Percentiles rank a stretch among this genome's conserved stretches.
phyloP scores from a whole-genome alignment of 495 filamentous ascomycete species.

The Podospora australis region DNA sequence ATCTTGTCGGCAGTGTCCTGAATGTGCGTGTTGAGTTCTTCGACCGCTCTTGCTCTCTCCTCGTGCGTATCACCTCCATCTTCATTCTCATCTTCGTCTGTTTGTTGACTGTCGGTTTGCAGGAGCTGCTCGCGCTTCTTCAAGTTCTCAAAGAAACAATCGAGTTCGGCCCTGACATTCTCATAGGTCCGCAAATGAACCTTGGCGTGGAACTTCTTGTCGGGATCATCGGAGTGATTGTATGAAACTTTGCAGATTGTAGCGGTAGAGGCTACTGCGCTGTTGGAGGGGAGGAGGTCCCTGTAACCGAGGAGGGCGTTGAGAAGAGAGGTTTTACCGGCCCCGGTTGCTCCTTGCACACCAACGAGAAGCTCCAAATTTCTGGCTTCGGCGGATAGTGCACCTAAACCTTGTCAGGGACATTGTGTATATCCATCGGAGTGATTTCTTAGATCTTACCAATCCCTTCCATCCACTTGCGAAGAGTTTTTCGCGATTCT shows the following conservation, averaged over 20 bases:
- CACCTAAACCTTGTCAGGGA: too few species aligned
- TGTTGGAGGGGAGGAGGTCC: constrained; percentile 18
- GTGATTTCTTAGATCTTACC: too few species aligned
- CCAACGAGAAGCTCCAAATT: constrained; percentile 16
- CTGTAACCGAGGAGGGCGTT: constrained; percentile 21
- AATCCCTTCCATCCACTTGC: too few species aligned
- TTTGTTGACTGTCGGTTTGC: neutral
- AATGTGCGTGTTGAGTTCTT: constrained; percentile 1
- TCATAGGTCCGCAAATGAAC: constrained; percentile 8
- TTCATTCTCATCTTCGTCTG: neutral
- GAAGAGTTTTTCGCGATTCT: too few species aligned
- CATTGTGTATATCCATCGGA: too few species aligned
- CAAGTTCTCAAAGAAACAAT: constrained; percentile 11
- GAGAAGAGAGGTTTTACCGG: constrained; percentile 24
- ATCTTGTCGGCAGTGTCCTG: constrained; percentile 3
- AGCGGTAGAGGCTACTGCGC: constrained; percentile 20
- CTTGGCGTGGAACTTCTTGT: constrained; percentile 18
- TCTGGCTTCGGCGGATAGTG: too few species aligned
- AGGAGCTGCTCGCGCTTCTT: constrained; percentile 1
- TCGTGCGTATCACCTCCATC: too few species aligned
- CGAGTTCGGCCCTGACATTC: constrained; percentile 11
- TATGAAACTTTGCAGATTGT: constrained; percentile 15
- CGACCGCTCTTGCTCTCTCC: too few species aligned
- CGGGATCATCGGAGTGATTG: constrained; percentile 10
- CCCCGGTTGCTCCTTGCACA: constrained; percentile 22